Conservation (phyloP, 176 grass and related monocot species). For the Dendrocalamus sinicus region DNA sequence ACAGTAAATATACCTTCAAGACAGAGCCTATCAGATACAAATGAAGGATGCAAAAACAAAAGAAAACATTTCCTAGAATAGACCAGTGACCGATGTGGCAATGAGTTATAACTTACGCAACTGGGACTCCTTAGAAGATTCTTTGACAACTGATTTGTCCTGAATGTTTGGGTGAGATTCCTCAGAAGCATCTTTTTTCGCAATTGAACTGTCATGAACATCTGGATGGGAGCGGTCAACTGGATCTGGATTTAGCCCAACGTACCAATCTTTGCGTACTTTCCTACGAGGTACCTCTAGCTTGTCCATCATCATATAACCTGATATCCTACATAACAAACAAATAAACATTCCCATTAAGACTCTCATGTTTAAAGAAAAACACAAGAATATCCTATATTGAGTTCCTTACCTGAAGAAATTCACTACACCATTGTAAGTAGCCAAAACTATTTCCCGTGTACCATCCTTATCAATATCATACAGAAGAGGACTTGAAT, state of each 20-base stretch:
- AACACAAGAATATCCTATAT: not conserved
- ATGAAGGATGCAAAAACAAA: conserved; percentile 11
- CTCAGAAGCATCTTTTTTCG: conserved; percentile 56
- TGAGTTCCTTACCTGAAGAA: conserved; percentile 78
- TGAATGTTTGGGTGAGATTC: conserved; percentile 47
- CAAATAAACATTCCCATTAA: conserved; percentile 51
- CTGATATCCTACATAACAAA: conserved; percentile 73
- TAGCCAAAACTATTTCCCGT: conserved; percentile 87
- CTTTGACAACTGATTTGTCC: conserved; percentile 35
- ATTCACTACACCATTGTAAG: conserved; percentile 92
- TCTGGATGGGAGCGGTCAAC: conserved; percentile 90
- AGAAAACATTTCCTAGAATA: conserved; percentile 40
- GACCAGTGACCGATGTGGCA: not conserved
- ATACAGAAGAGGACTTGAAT: conserved; percentile 88
- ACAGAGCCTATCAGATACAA: not conserved
- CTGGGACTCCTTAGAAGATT: conserved; percentile 35
- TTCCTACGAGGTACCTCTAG: conserved; percentile 91
- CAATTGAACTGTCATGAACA: conserved; percentile 79
- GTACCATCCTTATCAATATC: conserved; percentile 91
- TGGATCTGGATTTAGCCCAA: conserved; percentile 80
- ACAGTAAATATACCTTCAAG: not conserved
- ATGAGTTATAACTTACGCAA: conserved; percentile 20
- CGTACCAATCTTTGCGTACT: conserved; percentile 94
- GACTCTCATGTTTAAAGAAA: conserved; percentile 6
- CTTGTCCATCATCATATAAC: conserved; percentile 97